phyloP scores from a whole-genome alignment of 176 grass and related monocot genomes.

The Carex parvula region DNA sequence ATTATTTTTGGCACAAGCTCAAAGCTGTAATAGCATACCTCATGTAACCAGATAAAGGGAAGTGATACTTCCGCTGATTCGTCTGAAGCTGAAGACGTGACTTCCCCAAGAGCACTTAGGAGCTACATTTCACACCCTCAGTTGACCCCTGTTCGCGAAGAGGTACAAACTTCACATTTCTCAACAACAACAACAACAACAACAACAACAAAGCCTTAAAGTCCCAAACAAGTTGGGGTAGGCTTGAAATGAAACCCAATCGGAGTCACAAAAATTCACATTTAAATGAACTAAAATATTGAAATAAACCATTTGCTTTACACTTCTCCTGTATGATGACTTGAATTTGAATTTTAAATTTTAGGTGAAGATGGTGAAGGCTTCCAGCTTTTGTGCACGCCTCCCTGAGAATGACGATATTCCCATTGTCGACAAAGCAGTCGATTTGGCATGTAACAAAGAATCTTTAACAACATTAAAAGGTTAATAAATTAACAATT shows the following conservation, averaged over 20 bases:
- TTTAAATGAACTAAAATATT: neutral
- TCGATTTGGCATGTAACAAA: conserved; percentile 76
- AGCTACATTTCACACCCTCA: conserved; percentile 61
- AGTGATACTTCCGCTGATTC: conserved; percentile 95
- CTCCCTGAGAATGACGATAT: conserved; percentile 59
- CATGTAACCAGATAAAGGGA: conserved; percentile 44
- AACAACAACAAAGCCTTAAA: too few relatives aligned
- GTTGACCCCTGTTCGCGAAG: conserved; percentile 91
- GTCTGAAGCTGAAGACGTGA: conserved; percentile 84
- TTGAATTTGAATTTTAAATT: conserved; percentile 12
- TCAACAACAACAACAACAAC: too few relatives aligned
- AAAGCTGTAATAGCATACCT: conserved; percentile 27
- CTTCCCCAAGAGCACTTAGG: conserved; percentile 62
- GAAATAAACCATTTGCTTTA: neutral
- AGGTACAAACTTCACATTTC: conserved; percentile 43
- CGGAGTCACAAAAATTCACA: neutral
- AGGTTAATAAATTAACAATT: conserved; percentile 34
- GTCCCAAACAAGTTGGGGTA: too few relatives aligned
- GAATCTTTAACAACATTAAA: conserved; percentile 34
- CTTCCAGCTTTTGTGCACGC: conserved; percentile 70
- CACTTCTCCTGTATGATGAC: neutral
- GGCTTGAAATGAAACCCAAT: too few relatives aligned
- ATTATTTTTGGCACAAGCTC: neutral
- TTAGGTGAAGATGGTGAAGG: conserved; percentile 79
- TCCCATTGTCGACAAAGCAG: conserved; percentile 91